These are phyloP conservation scores for Spathaspora arborariae DNA, from an alignment of 805 yeast genomes.

Conservation along the genomic window DNA sequence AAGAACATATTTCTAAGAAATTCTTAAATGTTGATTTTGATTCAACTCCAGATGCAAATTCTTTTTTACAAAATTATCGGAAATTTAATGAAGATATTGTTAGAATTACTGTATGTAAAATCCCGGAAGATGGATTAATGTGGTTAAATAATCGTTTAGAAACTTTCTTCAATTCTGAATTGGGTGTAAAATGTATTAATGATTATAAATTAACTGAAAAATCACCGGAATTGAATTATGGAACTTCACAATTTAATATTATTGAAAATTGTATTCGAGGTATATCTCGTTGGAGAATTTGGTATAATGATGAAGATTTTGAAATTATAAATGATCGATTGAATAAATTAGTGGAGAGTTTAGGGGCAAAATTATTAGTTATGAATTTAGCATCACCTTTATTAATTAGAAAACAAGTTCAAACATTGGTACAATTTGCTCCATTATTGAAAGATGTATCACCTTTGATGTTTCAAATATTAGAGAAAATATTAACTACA, in stretches of 20 bases:
- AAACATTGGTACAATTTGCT: slow-evolving; percentile 90
- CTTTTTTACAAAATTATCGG: slow-evolving; percentile 75
- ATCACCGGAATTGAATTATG: slow-evolving; percentile 67
- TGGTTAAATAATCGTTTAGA: slow-evolving; percentile 80
- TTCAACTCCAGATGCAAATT: slow-evolving; percentile 70
- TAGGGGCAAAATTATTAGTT: slow-evolving; percentile 71
- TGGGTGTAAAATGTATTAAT: slow-evolving; percentile 63
- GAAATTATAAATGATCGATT: slow-evolving; percentile 51
- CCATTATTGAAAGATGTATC: slow-evolving; percentile 79
- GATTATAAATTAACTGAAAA: slow-evolving; percentile 52
- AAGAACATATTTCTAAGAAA: slow-evolving; percentile 58
- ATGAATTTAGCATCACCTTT: slow-evolving; percentile 78
- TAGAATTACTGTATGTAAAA: slow-evolving; percentile 80
- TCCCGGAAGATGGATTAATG: slow-evolving; percentile 72
- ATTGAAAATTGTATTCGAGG: slow-evolving; percentile 91
- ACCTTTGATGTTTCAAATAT: slow-evolving; percentile 70
- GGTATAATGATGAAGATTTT: slow-evolving; percentile 65
- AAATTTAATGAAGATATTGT: slow-evolving; percentile 88
- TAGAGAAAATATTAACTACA: slow-evolving; percentile 80
- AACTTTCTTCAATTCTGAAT: slow-evolving; percentile 62
- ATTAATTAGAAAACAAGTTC: slow-evolving; percentile 78
- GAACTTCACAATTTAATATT: slow-evolving; percentile 77
- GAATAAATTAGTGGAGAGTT: slow-evolving; percentile 54
- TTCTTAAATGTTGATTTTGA: slow-evolving; percentile 87
- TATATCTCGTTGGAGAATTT: slow-evolving; percentile 89